Percentiles rank a stretch among this genome's conserved stretches.
phyloP scores from a whole-genome alignment of 306 rosid species.

The Begonia masoniana region DNA sequence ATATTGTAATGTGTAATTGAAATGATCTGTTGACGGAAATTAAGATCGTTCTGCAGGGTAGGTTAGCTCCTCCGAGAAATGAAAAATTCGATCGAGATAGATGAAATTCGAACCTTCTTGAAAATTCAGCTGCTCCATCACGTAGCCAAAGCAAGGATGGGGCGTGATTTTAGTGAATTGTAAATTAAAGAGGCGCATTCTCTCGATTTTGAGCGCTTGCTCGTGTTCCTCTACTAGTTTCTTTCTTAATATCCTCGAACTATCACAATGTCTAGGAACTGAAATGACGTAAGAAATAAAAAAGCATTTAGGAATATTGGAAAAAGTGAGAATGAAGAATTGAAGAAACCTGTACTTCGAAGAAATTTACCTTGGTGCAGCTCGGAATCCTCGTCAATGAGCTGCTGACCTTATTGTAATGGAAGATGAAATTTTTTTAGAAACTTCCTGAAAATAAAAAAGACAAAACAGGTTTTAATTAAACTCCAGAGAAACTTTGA shows the following conservation, averaged over 20 bases:
- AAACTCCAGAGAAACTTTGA: background rate
- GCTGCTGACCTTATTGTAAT: slow-evolving; percentile 13
- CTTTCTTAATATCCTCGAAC: slow-evolving; percentile 23
- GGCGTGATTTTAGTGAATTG: slow-evolving; percentile 13
- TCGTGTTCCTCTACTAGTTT: slow-evolving; percentile 15
- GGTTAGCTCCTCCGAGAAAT: too few relatives aligned
- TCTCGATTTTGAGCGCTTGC: too few relatives aligned
- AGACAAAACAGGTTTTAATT: background rate
- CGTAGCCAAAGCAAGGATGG: slow-evolving; percentile 14
- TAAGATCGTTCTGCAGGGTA: slow-evolving; percentile 12
- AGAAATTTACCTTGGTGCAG: slow-evolving; percentile 16
- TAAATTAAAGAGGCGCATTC: slow-evolving; percentile 14
- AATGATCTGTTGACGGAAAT: slow-evolving; percentile 15
- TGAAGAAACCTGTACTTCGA: too few relatives aligned
- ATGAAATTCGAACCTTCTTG: slow-evolving; percentile 32
- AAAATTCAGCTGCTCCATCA: slow-evolving; percentile 14
- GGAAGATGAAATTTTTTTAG: slow-evolving; percentile 16
- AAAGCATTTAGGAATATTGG: background rate
- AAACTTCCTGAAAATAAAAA: slow-evolving; percentile 18
- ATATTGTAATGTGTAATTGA: too few relatives aligned
- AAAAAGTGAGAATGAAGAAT: background rate
- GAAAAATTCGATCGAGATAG: too few relatives aligned
- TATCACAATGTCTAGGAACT: slow-evolving; percentile 20
- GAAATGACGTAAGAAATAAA: background rate
- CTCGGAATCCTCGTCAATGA: slow-evolving; percentile 24